Evolutionary conservation across 2,329 filamentous ascomycete species (phyloP).

Genomic region (Fonsecaea erecta): DNA sequence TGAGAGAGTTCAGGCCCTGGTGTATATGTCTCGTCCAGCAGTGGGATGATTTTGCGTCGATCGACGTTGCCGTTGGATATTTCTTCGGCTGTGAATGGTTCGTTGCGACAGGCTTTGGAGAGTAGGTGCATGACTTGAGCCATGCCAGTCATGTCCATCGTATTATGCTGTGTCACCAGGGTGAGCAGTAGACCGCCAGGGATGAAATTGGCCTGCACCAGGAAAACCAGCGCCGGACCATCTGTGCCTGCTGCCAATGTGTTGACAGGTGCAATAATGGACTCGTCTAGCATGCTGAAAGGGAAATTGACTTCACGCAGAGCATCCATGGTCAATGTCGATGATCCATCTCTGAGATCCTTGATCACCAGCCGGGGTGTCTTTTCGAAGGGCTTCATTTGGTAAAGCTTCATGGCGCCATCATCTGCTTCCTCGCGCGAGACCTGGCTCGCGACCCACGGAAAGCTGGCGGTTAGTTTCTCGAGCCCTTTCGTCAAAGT

Average conservation of each 20-base stretch:
- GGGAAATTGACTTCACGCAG: conserved; percentile 51
- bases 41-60: conserved; percentile 46
- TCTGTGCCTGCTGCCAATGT: conserved; percentile 42
- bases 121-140: conserved; percentile 54
- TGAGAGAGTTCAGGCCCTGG: conserved; percentile 45
- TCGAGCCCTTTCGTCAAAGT: conserved; percentile 47
- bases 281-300: conserved; percentile 56
- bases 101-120: conserved; percentile 54
- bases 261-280: conserved; percentile 48
- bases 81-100: conserved; percentile 55
- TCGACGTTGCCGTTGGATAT: conserved; percentile 49
- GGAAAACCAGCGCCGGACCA: conserved; percentile 48
- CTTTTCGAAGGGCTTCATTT: conserved; percentile 44
- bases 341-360: conserved; percentile 48
- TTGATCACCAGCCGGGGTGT: conserved; percentile 48
- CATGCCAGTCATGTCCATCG: conserved; percentile 59
- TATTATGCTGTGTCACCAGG: conserved; percentile 54
- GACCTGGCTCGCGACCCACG: conserved; percentile 56
- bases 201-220: conserved; percentile 57
- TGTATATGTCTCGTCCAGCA: conserved; percentile 47
- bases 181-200: conserved; percentile 57
- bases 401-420: conserved; percentile 42
- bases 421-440: conserved; percentile 42
- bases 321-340: conserved; percentile 46
- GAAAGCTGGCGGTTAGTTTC: conserved; percentile 49